Evolutionary conservation across 2,329 filamentous ascomycete species (phyloP).

Genomic region (Penicillium sp.): DNA sequence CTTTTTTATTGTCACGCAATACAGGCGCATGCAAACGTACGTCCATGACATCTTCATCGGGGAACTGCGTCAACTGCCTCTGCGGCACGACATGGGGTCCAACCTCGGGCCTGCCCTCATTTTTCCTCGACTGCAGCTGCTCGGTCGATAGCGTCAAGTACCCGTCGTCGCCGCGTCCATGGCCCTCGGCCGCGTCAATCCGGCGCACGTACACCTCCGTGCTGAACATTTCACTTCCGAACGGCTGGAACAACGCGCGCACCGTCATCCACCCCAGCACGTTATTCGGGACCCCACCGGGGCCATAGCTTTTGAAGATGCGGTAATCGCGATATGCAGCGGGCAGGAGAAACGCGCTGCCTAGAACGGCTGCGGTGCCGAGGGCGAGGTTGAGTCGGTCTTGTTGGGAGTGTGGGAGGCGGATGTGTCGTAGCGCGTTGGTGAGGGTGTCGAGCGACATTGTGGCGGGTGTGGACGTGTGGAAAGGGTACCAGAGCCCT

Average conservation of each 20-base stretch:
- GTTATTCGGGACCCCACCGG: slow-evolving; percentile 41
- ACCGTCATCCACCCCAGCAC: slow-evolving; percentile 37
- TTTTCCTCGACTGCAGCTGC: slow-evolving; percentile 18
- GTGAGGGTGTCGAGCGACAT: slow-evolving; percentile 7
- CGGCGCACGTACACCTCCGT: slow-evolving; percentile 31
- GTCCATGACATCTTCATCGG: slow-evolving; percentile 26
- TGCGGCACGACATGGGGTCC: slow-evolving; percentile 35
- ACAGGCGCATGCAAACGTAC: slow-evolving; percentile 15
- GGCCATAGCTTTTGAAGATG: slow-evolving; percentile 40
- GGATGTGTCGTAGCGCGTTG: slow-evolving; percentile 5
- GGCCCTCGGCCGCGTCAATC: slow-evolving; percentile 26
- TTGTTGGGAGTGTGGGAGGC: slow-evolving; percentile 13
- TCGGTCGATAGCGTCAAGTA: slow-evolving; percentile 21
- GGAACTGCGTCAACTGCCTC: slow-evolving; percentile 32
- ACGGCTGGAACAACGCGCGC: slow-evolving; percentile 28
- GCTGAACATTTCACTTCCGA: slow-evolving; percentile 31
- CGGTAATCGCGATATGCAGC: slow-evolving; percentile 37
- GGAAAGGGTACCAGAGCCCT: slow-evolving; percentile 1
- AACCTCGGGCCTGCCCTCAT: slow-evolving; percentile 25
- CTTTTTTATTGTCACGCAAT: not conserved
- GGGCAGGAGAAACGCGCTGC: slow-evolving; percentile 24
- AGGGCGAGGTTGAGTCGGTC: slow-evolving; percentile 20
- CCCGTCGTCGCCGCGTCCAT: slow-evolving; percentile 24
- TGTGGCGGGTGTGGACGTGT: not conserved
- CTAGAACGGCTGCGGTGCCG: slow-evolving; percentile 19